These are phyloP conservation scores for Bacterosira constricta DNA, from an alignment of 108 stramenopile species.

Conservation along the genomic window DNA sequence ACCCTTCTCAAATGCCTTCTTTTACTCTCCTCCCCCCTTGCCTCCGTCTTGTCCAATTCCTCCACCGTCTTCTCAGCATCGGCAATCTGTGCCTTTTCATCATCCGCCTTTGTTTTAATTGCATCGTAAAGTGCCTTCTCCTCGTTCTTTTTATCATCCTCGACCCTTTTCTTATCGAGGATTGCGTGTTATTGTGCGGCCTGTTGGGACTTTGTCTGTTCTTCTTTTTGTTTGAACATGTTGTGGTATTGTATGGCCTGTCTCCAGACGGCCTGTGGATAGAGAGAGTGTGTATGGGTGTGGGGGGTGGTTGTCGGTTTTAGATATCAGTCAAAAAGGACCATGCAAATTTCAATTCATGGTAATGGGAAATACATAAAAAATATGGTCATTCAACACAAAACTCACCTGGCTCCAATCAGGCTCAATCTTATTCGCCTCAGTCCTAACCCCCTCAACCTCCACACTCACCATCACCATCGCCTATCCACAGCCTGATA, in stretches of 20 bases:
- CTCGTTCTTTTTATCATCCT: constrained; percentile 33
- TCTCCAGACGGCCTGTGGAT: constrained; percentile 83
- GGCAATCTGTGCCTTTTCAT: constrained; percentile 47
- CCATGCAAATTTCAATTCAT: too few species aligned
- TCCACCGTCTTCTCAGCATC: constrained; percentile 54
- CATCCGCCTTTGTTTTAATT: constrained; percentile 41
- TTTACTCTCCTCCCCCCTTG: constrained; percentile 72
- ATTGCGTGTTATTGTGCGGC: constrained; percentile 58
- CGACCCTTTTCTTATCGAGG: constrained; percentile 43
- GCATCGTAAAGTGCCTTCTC: constrained; percentile 47
- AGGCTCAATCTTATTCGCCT: constrained; percentile 91
- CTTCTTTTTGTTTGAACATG: constrained; percentile 87
- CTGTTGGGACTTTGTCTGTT: constrained; percentile 65
- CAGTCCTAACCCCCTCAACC: constrained; percentile 89
- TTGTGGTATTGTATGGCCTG: constrained; percentile 93
- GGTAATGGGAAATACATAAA: too few species aligned
- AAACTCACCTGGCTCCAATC: constrained; percentile 82
- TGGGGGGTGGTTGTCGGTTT: too few species aligned
- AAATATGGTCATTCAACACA: too few species aligned
- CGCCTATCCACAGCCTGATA: constrained; percentile 90
- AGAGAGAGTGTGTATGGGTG: too few species aligned
- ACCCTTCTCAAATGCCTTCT: constrained; percentile 64
- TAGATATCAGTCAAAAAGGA: too few species aligned
- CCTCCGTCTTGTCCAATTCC: constrained; percentile 79
- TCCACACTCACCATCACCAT: constrained; percentile 80